Percentiles rank a stretch among this genome's conserved stretches.
Evolutionary conservation across 805 yeast species (phyloP).

Genomic region (Pichia rugopelliculosa): DNA sequence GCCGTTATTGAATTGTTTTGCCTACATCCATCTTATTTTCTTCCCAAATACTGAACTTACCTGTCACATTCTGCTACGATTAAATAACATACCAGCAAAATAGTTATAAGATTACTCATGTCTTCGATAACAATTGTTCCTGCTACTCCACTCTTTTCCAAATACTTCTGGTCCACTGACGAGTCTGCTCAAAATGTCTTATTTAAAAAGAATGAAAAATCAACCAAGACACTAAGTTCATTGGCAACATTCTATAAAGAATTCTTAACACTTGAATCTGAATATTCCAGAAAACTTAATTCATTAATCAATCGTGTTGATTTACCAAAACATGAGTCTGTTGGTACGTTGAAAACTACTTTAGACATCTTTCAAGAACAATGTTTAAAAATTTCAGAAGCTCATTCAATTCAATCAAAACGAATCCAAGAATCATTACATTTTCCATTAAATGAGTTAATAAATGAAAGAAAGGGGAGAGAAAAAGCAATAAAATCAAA

Average conservation of each 20-base stretch:
- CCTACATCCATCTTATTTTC: too few relatives aligned
- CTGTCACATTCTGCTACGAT: too few relatives aligned
- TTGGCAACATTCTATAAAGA: constrained; percentile 45
- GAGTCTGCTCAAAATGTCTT: constrained; percentile 52
- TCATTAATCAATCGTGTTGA: constrained; percentile 1
- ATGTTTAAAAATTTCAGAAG: constrained; percentile 49
- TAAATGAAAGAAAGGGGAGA: constrained; percentile 42
- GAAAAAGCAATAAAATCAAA: constrained; percentile 51
- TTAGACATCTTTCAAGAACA: constrained; percentile 53
- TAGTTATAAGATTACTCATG: background rate
- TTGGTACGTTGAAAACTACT: constrained; percentile 52
- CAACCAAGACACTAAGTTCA: constrained; percentile 51
- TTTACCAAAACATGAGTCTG: constrained; percentile 31
- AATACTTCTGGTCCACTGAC: constrained; percentile 44
- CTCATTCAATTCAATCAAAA: constrained; percentile 45
- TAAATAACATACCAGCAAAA: too few relatives aligned
- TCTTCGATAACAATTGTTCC: background rate
- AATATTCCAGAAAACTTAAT: constrained; percentile 51
- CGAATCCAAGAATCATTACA: constrained; percentile 45
- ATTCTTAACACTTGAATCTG: constrained; percentile 60
- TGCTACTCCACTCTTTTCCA: constrained; percentile 15
- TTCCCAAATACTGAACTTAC: too few relatives aligned
- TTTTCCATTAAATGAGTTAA: constrained; percentile 47
- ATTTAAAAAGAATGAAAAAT: constrained; percentile 48
- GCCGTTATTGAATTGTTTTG: too few relatives aligned